Percentiles rank a stretch among this genome's conserved stretches.
These are phyloP conservation scores for Rhododendron ferrugineum DNA, from an alignment of 148 eudicot genomes.

Conservation along the genomic window DNA sequence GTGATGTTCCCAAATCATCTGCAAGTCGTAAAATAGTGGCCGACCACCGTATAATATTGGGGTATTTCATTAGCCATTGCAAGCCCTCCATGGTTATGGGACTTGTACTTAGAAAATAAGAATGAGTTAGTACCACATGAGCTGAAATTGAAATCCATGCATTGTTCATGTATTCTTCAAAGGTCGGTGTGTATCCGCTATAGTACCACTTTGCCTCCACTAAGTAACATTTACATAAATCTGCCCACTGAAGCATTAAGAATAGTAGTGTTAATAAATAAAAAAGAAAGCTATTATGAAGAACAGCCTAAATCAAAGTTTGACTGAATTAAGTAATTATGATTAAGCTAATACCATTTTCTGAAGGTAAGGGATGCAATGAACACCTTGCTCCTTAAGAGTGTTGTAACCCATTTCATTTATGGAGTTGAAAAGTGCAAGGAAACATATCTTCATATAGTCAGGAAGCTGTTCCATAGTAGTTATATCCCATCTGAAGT, in stretches of 20 bases:
- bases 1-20: slow-evolving; percentile 33
- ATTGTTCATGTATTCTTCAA: slow-evolving; percentile 22
- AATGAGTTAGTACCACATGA: slow-evolving; percentile 3
- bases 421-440: slow-evolving; percentile 12
- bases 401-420: slow-evolving; percentile 16
- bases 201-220: slow-evolving; percentile 31
- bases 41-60: slow-evolving; percentile 10
- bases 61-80: slow-evolving; percentile 5
- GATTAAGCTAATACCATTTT: slow-evolving; percentile 4
- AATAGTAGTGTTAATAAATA: background rate
- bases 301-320: background rate
- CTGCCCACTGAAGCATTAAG: slow-evolving; percentile 19
- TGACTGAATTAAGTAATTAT: background rate
- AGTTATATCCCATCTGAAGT: slow-evolving; percentile 20
- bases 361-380: slow-evolving; percentile 1
- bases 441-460: slow-evolving; percentile 27
- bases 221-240: slow-evolving; percentile 20
- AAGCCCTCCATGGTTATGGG: slow-evolving; percentile 10
- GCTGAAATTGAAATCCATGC: background rate
- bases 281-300: background rate
- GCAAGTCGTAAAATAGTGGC: slow-evolving; percentile 20
- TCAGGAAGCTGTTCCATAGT: slow-evolving; percentile 17
- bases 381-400: background rate
- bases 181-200: slow-evolving; percentile 23
- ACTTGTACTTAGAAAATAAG: slow-evolving; percentile 4